phyloP scores from a whole-genome alignment of 1,284 basidiomycete species.

The Ceratobasidium sp. region DNA sequence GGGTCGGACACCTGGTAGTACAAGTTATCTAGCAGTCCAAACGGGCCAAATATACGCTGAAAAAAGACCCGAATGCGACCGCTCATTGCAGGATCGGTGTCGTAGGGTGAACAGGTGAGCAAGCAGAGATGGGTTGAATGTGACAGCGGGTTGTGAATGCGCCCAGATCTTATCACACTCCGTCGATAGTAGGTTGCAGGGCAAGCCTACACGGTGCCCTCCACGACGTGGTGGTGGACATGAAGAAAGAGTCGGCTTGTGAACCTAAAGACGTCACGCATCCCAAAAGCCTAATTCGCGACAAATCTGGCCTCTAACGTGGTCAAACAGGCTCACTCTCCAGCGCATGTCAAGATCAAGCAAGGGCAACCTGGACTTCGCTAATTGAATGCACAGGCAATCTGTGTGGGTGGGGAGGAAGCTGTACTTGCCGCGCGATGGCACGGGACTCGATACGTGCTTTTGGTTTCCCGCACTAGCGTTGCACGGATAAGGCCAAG shows the following conservation, averaged over 20 bases:
- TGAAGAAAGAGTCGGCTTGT: not conserved
- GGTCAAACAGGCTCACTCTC: slow-evolving; percentile 4
- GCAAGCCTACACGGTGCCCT: slow-evolving; percentile 40
- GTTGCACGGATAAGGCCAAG: slow-evolving; percentile 4
- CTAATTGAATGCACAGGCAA: slow-evolving; percentile 9
- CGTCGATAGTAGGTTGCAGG: slow-evolving; percentile 34
- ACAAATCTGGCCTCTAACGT: slow-evolving; percentile 31
- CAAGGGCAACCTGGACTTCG: not conserved
- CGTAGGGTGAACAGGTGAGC: not conserved
- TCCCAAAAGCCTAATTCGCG: slow-evolving; percentile 36
- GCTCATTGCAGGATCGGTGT: slow-evolving; percentile 22
- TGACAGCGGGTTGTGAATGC: not conserved
- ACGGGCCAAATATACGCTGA: slow-evolving; percentile 34
- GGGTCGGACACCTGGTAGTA: slow-evolving; percentile 32
- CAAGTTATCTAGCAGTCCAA: slow-evolving; percentile 36
- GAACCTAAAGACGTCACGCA: slow-evolving; percentile 32
- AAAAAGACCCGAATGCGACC: slow-evolving; percentile 18
- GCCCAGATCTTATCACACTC: slow-evolving; percentile 3
- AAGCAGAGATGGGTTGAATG: not conserved
- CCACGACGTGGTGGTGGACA: slow-evolving; percentile 39
- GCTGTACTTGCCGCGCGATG: not conserved
- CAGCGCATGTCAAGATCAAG: not conserved
- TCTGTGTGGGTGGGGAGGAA: slow-evolving; percentile 11
- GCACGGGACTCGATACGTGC: not conserved
- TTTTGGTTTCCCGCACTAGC: not conserved